A percentile compares a stretch with the other conserved stretches of the same genome.
Conservation (phyloP, 768 basidiomycete genomes). For the Lentinula guzmanii region DNA sequence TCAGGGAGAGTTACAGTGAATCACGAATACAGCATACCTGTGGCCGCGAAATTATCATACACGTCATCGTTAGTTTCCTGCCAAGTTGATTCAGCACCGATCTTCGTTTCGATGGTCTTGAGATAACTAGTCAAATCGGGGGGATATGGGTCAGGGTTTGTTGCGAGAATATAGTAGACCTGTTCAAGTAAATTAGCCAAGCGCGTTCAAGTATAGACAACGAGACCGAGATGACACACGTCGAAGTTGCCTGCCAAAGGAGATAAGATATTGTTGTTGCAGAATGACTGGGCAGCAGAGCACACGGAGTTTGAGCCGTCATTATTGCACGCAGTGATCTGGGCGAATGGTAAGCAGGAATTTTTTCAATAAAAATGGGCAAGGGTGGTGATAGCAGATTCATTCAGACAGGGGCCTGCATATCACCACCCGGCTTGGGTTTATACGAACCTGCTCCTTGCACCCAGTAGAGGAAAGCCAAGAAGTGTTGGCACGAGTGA, state of each 20-base stretch:
- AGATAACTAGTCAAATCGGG: conserved; percentile 31
- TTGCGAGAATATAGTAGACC: conserved; percentile 45
- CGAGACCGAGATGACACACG: conserved; percentile 21
- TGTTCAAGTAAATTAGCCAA: conserved; percentile 3
- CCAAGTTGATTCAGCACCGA: conserved; percentile 43
- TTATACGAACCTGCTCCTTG: conserved; percentile 32
- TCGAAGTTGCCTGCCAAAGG: conserved; percentile 52
- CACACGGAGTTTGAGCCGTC: conserved; percentile 43
- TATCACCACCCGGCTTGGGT: too few species aligned
- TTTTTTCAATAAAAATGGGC: too few species aligned
- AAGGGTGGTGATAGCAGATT: too few species aligned
- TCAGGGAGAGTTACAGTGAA: not conserved
- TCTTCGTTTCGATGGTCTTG: conserved; percentile 23
- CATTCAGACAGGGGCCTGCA: too few species aligned
- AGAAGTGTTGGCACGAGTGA: conserved; percentile 35
- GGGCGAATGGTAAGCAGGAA: not conserved
- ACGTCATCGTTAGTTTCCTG: conserved; percentile 32
- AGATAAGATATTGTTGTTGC: conserved; percentile 49
- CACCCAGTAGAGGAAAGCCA: conserved; percentile 43
- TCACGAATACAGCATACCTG: conserved; percentile 27
- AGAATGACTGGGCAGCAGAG: conserved; percentile 50
- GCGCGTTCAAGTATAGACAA: not conserved
- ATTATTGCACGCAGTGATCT: conserved; percentile 51
- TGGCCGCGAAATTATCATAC: conserved; percentile 42
- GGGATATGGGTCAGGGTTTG: conserved; percentile 45